Conservation (phyloP, 257 asterid species). For the Fraxinus cuspidata region DNA sequence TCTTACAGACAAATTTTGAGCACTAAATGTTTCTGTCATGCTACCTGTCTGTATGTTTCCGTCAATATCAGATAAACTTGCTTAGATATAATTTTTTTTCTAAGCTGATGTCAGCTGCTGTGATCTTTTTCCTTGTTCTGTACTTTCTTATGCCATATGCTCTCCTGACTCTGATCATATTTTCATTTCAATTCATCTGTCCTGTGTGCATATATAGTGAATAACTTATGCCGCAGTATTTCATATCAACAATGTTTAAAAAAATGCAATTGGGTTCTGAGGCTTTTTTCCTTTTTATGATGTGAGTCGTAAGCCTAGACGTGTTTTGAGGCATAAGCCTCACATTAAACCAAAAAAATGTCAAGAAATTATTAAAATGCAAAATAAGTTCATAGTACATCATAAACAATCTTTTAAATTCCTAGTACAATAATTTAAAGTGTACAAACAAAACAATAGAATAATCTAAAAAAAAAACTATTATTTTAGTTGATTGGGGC, state of each 20-base stretch:
- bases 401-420: too few species aligned
- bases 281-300: too few species aligned
- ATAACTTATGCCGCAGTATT: constrained; percentile 4
- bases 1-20: background rate
- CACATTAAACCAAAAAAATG: too few species aligned
- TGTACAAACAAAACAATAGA: too few species aligned
- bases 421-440: too few species aligned
- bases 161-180: background rate
- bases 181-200: constrained; percentile 6
- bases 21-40: background rate
- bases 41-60: background rate
- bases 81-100: background rate
- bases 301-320: too few species aligned
- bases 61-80: background rate
- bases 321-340: too few species aligned
- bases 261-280: too few species aligned
- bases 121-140: background rate
- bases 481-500: too few species aligned
- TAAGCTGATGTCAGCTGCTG: background rate
- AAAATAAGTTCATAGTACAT: too few species aligned
- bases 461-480: too few species aligned
- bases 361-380: too few species aligned
- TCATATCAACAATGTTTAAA: background rate
- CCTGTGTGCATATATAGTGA: background rate
- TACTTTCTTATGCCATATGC: background rate